Conservation (phyloP, 352 stramenopile species). For the Phytophthora idaei region DNA sequence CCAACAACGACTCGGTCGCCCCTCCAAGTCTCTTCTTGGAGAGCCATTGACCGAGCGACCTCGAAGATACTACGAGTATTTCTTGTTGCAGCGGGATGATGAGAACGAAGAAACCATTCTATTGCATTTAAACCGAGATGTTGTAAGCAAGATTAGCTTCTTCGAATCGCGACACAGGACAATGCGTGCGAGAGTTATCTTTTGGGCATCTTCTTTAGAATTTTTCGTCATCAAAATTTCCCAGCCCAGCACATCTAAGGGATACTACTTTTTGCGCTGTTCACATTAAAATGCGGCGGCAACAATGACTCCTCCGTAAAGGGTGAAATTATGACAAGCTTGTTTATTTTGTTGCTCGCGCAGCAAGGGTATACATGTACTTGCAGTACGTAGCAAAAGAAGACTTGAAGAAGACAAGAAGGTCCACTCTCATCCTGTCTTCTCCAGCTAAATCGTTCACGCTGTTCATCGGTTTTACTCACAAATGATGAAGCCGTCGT, state of each 20-base stretch:
- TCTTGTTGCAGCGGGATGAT: too few relatives aligned
- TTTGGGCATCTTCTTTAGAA: too few relatives aligned
- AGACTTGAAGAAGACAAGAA: conserved; percentile 27
- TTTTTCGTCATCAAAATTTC: neutral
- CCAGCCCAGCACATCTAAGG: too few relatives aligned
- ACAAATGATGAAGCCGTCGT: conserved; percentile 21
- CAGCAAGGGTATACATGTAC: conserved; percentile 9
- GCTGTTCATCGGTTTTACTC: conserved; percentile 28
- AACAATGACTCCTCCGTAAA: too few relatives aligned
- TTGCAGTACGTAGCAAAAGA: conserved; percentile 22
- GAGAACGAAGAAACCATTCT: too few relatives aligned
- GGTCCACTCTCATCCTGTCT: conserved; percentile 17
- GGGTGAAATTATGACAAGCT: conserved; percentile 18
- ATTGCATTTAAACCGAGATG: too few relatives aligned
- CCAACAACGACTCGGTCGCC: conserved; percentile 17
- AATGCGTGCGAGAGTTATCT: too few relatives aligned
- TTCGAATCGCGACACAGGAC: too few relatives aligned
- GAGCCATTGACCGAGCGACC: conserved; percentile 3
- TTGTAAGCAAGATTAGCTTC: too few relatives aligned
- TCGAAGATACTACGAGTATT: too few relatives aligned
- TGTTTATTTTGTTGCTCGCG: conserved; percentile 21
- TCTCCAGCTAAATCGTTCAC: conserved; percentile 23
- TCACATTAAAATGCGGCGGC: too few relatives aligned
- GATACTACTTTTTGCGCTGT: too few relatives aligned
- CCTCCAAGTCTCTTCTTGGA: conserved; percentile 28